A percentile compares a stretch with the other conserved stretches of the same genome.
phyloP scores from a whole-genome alignment of 1,284 basidiomycete genomes.

The Afroboletus lepidellus region DNA sequence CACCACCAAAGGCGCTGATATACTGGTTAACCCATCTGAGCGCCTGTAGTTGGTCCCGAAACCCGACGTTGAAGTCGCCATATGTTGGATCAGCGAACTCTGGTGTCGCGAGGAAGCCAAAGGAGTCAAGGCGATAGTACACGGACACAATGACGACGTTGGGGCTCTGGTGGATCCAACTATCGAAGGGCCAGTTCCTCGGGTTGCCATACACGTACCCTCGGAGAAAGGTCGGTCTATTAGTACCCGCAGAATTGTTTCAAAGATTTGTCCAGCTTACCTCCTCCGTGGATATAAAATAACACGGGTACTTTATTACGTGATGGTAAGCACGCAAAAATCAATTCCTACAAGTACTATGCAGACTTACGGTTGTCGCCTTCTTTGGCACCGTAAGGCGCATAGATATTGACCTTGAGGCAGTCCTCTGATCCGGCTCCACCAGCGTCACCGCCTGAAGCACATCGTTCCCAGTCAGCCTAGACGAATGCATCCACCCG shows the following conservation, averaged over 20 bases:
- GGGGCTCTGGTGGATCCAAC: conserved; percentile 51
- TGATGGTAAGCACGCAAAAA: not conserved
- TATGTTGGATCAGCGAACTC: conserved; percentile 40
- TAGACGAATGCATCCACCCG: not conserved
- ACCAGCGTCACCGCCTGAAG: conserved; percentile 43
- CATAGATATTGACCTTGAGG: conserved; percentile 53
- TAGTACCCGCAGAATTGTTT: conserved; percentile 11
- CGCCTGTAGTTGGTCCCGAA: conserved; percentile 60
- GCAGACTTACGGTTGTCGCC: conserved; percentile 40
- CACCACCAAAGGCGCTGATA: conserved; percentile 63
- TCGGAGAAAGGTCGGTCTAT: conserved; percentile 17
- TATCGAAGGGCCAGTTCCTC: conserved; percentile 52
- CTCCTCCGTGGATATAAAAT: conserved; percentile 68
- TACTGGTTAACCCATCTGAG: conserved; percentile 61
- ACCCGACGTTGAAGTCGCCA: conserved; percentile 59
- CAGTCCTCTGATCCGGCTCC: conserved; percentile 49
- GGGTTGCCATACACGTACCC: conserved; percentile 59
- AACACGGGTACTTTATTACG: conserved; percentile 53
- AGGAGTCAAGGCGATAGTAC: conserved; percentile 52
- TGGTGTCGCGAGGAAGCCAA: conserved; percentile 52
- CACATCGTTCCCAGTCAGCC: not conserved
- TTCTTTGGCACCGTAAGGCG: conserved; percentile 43
- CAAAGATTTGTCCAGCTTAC: conserved; percentile 25
- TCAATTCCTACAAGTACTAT: not conserved
- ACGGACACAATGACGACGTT: conserved; percentile 54